Evolutionary conservation across 129 eudicot species (phyloP).

Genomic region (Flaveria trinervia): DNA sequence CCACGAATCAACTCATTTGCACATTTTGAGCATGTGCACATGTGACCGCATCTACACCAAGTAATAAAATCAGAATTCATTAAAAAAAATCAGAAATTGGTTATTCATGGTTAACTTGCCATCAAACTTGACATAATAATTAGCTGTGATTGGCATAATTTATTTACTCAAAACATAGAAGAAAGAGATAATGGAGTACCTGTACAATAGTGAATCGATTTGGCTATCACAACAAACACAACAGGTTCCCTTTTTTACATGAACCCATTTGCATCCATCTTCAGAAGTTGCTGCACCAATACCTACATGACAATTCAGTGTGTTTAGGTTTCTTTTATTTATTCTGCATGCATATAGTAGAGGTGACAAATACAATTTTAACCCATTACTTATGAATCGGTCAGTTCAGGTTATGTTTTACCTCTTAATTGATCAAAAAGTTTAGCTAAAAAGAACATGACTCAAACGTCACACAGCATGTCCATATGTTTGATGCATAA

Average conservation of each 20-base stretch:
- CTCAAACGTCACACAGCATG: too few relatives aligned
- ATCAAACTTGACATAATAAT: slow-evolving; percentile 8
- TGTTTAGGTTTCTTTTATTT: neutral
- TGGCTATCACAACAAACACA: slow-evolving; percentile 95
- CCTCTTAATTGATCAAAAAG: neutral
- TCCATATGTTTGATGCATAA: neutral
- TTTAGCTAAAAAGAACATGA: neutral
- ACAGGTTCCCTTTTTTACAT: slow-evolving; percentile 87
- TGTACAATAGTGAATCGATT: slow-evolving; percentile 92
- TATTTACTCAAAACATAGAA: neutral
- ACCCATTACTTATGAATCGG: too few relatives aligned
- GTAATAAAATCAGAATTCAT: neutral
- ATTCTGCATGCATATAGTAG: neutral
- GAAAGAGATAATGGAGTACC: slow-evolving; percentile 46
- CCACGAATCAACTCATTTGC: slow-evolving; percentile 94
- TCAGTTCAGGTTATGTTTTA: neutral
- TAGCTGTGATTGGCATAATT: neutral
- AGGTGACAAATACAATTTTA: neutral
- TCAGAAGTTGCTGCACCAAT: slow-evolving; percentile 68
- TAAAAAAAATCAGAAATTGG: slow-evolving; percentile 1
- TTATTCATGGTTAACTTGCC: slow-evolving; percentile 5
- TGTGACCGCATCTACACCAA: slow-evolving; percentile 87
- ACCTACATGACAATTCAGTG: slow-evolving; percentile 39
- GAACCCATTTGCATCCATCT: slow-evolving; percentile 87
- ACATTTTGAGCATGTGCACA: slow-evolving; percentile 96